phyloP scores from a whole-genome alignment of 106 monocot genomes.

The Ottelia alismoides region DNA sequence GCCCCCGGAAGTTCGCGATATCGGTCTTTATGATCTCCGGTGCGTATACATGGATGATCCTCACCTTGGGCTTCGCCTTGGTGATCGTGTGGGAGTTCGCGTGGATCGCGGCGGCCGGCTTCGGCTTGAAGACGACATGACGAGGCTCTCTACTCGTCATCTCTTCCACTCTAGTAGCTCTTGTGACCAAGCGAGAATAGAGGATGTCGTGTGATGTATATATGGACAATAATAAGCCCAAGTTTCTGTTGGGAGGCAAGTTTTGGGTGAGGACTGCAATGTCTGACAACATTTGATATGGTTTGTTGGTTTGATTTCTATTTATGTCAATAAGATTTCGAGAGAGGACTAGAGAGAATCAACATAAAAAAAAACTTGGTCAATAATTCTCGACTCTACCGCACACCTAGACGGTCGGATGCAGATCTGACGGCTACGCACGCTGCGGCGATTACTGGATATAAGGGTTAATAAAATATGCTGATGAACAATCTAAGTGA shows the following conservation, averaged over 20 bases:
- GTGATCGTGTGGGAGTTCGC: constrained; percentile 18
- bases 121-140: background rate
- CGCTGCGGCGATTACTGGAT: too few relatives aligned
- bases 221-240: background rate
- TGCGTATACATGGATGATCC: constrained; percentile 55
- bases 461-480: too few relatives aligned
- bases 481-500: too few relatives aligned
- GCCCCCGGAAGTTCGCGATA: constrained; percentile 43
- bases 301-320: too few relatives aligned
- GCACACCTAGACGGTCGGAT: too few relatives aligned
- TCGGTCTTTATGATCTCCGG: constrained; percentile 84
- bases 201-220: background rate
- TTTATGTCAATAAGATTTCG: too few relatives aligned
- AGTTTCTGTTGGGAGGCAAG: background rate
- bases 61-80: constrained; percentile 40
- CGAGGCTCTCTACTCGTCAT: background rate
- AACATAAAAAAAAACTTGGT: too few relatives aligned
- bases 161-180: background rate
- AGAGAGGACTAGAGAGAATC: too few relatives aligned
- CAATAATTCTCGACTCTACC: too few relatives aligned
- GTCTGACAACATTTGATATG: constrained; percentile 1
- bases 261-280: constrained; percentile 3
- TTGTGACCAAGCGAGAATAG: background rate
- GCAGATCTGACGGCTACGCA: too few relatives aligned
- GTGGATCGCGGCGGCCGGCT: too few relatives aligned